phyloP scores from a whole-genome alignment of 1,284 basidiomycete species.

The Grifola frondosa region DNA sequence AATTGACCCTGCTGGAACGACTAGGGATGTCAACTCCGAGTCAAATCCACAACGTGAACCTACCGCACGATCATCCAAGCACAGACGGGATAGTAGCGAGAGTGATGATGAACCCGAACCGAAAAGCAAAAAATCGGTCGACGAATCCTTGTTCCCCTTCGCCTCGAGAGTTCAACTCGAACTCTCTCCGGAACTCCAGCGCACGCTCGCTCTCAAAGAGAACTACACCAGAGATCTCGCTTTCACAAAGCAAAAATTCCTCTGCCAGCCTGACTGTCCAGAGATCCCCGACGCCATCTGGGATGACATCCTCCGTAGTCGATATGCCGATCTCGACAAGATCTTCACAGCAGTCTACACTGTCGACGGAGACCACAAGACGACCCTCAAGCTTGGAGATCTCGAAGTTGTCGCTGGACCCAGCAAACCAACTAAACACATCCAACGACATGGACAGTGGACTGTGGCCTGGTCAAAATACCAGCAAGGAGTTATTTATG shows the following conservation, averaged over 20 bases:
- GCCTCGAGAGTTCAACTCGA: too few relatives aligned
- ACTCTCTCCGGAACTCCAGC: background rate
- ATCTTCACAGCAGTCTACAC: constrained; percentile 17
- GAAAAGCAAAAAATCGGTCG: too few relatives aligned
- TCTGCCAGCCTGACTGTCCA: constrained; percentile 5
- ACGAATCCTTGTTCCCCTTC: too few relatives aligned
- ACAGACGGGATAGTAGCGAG: too few relatives aligned
- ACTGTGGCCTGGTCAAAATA: constrained; percentile 23
- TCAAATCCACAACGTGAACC: too few relatives aligned
- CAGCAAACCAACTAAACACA: constrained; percentile 5
- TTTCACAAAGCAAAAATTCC: background rate
- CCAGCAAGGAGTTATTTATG: constrained; percentile 20
- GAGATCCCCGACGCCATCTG: constrained; percentile 14
- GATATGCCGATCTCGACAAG: constrained; percentile 27
- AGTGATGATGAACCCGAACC: too few relatives aligned
- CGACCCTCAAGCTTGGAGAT: constrained; percentile 20
- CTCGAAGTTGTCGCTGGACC: constrained; percentile 11
- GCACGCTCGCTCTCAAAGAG: constrained; percentile 4
- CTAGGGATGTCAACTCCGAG: too few relatives aligned
- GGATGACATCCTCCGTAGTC: constrained; percentile 14
- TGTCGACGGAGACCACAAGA: constrained; percentile 16
- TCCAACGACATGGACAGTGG: constrained; percentile 30
- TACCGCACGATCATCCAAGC: too few relatives aligned
- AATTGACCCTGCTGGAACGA: too few relatives aligned
- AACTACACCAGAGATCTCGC: constrained; percentile 5